These are phyloP conservation scores for Sodiomyces alkalinus DNA, from an alignment of 2,329 filamentous ascomycete species.

Conservation along the genomic window DNA sequence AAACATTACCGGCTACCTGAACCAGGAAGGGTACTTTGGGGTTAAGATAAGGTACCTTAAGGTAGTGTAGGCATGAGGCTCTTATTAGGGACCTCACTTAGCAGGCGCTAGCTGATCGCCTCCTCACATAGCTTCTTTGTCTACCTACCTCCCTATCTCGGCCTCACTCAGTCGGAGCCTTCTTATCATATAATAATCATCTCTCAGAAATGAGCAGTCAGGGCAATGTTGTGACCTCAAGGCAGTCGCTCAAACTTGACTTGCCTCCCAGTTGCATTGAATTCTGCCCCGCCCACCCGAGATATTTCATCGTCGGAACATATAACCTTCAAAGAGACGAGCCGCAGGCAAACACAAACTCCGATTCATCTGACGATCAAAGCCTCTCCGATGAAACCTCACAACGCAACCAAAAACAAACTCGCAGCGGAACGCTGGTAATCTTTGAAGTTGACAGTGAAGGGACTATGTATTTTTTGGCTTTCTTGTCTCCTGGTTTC, in stretches of 20 bases:
- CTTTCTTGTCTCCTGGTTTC: no score
- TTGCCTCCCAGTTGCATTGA: slow-evolving; percentile 67
- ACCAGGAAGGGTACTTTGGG: no score
- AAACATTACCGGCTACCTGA: no score
- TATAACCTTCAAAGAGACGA: slow-evolving; percentile 54
- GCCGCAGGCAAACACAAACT: not conserved
- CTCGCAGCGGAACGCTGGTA: slow-evolving; percentile 58
- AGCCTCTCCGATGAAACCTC: slow-evolving; percentile 7
- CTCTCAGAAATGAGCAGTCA: not conserved
- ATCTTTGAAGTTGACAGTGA: slow-evolving; percentile 44
- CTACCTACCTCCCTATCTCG: no score
- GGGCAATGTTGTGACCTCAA: slow-evolving; percentile 19
- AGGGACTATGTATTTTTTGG: slow-evolving; percentile 40
- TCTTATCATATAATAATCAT: no score
- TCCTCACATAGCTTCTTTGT: no score
- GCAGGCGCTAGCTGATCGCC: no score
- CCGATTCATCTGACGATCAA: slow-evolving; percentile 1
- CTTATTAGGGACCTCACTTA: no score
- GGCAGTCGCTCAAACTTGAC: slow-evolving; percentile 38
- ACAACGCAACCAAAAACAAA: slow-evolving; percentile 33
- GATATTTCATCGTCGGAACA: slow-evolving; percentile 67
- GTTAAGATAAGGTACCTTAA: no score
- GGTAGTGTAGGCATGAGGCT: no score
- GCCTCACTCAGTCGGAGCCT: no score
- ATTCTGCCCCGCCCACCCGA: slow-evolving; percentile 46